phyloP scores from a whole-genome alignment of 164 flowering plant species.

The Taxillus chinensis region DNA sequence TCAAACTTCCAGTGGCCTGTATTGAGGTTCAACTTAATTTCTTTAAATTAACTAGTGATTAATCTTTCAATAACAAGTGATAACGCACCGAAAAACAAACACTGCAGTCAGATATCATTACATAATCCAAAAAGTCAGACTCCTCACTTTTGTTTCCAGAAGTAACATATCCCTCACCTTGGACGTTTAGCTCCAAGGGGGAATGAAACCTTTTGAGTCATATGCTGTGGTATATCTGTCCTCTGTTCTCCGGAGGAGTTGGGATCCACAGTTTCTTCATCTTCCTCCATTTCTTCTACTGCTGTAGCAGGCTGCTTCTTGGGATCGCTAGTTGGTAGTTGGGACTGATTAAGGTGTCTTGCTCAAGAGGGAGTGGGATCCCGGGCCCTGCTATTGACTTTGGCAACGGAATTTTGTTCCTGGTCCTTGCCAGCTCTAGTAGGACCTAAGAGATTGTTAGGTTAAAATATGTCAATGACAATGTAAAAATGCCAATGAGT shows the following conservation, averaged over 20 bases:
- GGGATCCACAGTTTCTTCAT: constrained; percentile 46
- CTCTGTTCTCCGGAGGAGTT: constrained; percentile 43
- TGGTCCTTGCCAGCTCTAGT: constrained; percentile 58
- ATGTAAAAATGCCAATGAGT: no score
- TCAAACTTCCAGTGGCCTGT: no score
- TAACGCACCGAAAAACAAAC: no score
- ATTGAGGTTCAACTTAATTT: no score
- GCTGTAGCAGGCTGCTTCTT: constrained; percentile 35
- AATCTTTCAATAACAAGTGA: no score
- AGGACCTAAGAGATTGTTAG: constrained; percentile 26
- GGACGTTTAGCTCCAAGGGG: constrained; percentile 61
- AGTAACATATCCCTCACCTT: constrained; percentile 12
- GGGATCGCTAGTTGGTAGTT: constrained; percentile 80
- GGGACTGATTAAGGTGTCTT: constrained; percentile 70
- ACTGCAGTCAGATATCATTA: no score
- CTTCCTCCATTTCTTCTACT: constrained; percentile 67
- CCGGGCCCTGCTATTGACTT: constrained; percentile 59
- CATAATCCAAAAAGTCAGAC: no score
- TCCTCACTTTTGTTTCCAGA: no score
- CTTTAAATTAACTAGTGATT: no score
- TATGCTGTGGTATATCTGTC: constrained; percentile 33
- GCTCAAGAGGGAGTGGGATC: constrained; percentile 63
- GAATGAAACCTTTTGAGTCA: constrained; percentile 74
- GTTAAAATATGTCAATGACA: no score
- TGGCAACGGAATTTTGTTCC: constrained; percentile 72